These are phyloP conservation scores for Ceratobasidium sp. DNA, from an alignment of 1,284 basidiomycete genomes.

Conservation along the genomic window DNA sequence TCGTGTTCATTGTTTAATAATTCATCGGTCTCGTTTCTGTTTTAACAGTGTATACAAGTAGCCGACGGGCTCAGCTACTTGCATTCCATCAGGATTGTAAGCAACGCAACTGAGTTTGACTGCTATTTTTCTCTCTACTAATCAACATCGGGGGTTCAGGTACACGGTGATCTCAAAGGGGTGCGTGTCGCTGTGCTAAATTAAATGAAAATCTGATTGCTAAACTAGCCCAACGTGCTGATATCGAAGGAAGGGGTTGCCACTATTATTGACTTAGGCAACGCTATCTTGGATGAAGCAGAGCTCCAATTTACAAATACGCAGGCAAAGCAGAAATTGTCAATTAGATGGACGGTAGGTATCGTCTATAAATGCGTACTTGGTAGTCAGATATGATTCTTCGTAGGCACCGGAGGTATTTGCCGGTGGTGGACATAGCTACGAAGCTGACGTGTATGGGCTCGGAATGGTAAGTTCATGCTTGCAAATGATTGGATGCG, in stretches of 20 bases:
- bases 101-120: neutral
- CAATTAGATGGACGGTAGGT: neutral
- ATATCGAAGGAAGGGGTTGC: neutral
- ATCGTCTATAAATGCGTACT: neutral
- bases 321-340: too few relatives aligned
- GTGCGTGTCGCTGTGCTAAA: neutral
- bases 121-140: neutral
- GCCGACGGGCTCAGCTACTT: neutral
- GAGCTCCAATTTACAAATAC: neutral
- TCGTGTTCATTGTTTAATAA: too few relatives aligned
- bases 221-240: neutral
- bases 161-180: slow-evolving; percentile 2
- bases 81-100: slow-evolving; percentile 2
- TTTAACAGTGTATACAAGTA: neutral
- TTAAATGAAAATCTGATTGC: neutral
- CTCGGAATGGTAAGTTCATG: slow-evolving; percentile 13
- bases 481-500: neutral
- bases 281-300: neutral
- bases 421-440: neutral
- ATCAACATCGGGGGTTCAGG: too few relatives aligned
- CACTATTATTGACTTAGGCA: neutral
- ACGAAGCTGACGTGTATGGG: neutral
- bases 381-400: neutral
- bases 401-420: slow-evolving; percentile 1
- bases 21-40: too few relatives aligned